Conservation (phyloP, 139 green algal species). For the Chlorella sp. region DNA sequence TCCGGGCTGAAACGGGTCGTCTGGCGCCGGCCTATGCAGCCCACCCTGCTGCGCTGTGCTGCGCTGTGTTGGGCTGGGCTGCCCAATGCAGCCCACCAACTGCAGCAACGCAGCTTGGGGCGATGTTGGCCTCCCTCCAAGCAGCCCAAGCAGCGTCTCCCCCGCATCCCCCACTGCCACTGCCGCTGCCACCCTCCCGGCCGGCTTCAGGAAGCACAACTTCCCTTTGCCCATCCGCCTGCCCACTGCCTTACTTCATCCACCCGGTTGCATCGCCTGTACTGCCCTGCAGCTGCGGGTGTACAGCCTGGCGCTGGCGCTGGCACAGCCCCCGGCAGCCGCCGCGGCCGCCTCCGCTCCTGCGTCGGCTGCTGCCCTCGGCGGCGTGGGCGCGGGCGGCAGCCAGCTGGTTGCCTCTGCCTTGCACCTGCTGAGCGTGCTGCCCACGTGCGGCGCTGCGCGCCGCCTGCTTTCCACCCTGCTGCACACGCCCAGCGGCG, state of each 20-base stretch:
- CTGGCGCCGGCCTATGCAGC: no score
- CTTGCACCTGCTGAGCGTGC: conserved; percentile 57
- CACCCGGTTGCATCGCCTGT: not conserved
- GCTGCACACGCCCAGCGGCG: conserved; percentile 28
- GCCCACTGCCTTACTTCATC: not conserved
- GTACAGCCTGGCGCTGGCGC: conserved; percentile 62
- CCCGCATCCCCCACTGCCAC: no score
- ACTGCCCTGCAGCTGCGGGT: conserved; percentile 44
- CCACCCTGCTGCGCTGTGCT: no score
- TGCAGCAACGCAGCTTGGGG: no score
- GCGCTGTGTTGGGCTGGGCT: no score
- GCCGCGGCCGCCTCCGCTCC: not conserved
- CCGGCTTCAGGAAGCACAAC: no score
- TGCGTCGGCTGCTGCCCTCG: not conserved
- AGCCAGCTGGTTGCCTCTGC: conserved; percentile 22
- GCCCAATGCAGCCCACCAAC: no score
- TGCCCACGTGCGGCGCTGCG: conserved; percentile 67
- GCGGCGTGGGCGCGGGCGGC: not conserved
- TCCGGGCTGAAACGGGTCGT: no score
- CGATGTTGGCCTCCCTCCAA: no score
- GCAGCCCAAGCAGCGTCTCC: no score
- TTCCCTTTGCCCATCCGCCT: not conserved
- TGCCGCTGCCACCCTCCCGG: no score
- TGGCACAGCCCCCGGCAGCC: conserved; percentile 53
- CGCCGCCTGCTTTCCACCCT: conserved; percentile 37